These are phyloP conservation scores for Euphrasia arctica DNA, from an alignment of 305 asterid genomes.

Conservation along the genomic window DNA sequence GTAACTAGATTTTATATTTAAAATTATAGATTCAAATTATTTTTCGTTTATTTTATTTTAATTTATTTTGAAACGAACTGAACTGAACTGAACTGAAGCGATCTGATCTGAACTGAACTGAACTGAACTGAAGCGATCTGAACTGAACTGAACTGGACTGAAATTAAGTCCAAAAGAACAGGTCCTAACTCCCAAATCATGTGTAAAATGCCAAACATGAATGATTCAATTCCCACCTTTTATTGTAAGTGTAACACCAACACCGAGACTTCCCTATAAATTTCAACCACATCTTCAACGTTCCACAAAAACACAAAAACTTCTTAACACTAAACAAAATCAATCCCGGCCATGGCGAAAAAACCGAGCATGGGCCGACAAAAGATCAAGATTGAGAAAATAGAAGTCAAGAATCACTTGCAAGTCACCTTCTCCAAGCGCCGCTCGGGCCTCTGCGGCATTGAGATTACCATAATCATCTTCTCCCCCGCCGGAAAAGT, in stretches of 20 bases:
- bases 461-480: slow-evolving; percentile 57
- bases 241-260: slow-evolving; percentile 7
- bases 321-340: not conserved
- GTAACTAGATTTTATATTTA: too few relatives aligned
- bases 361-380: slow-evolving; percentile 70
- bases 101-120: too few relatives aligned
- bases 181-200: slow-evolving; percentile 48
- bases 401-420: slow-evolving; percentile 58
- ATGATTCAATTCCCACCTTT: slow-evolving; percentile 17
- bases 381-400: slow-evolving; percentile 76
- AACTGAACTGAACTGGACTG: too few relatives aligned
- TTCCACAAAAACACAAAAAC: slow-evolving; percentile 9
- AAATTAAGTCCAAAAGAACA: too few relatives aligned
- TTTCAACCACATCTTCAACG: slow-evolving; percentile 8
- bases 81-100: too few relatives aligned
- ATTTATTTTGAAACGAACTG: too few relatives aligned
- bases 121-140: too few relatives aligned
- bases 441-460: slow-evolving; percentile 64
- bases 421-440: slow-evolving; percentile 79
- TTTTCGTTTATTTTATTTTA: too few relatives aligned
- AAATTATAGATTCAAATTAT: too few relatives aligned
- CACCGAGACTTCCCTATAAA: slow-evolving; percentile 38
- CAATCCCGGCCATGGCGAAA: slow-evolving; percentile 42
- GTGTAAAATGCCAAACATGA: slow-evolving; percentile 22
- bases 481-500: slow-evolving; percentile 81